Conservation (phyloP, 2,329 filamentous ascomycete genomes). For the Venturia pyrina region DNA sequence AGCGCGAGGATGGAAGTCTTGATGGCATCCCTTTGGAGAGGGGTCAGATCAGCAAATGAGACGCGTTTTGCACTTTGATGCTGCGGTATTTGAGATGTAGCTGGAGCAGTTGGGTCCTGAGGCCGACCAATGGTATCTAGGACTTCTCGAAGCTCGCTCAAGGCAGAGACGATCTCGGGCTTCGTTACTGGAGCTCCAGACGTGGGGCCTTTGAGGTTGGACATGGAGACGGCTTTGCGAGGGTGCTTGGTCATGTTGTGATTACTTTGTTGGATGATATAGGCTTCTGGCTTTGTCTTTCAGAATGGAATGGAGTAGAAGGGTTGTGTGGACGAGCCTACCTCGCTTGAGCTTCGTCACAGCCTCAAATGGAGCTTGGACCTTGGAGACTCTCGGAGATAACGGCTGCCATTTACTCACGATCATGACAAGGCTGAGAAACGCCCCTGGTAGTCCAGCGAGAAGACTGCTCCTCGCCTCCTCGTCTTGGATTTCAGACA, state of each 20-base stretch:
- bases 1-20: slow-evolving; percentile 4
- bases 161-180: background rate
- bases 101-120: background rate
- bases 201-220: background rate
- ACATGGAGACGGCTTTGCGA: slow-evolving; percentile 10
- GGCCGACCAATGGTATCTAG: slow-evolving; percentile 4
- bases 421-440: background rate
- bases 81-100: background rate
- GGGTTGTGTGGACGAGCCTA: background rate
- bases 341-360: no score
- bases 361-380: background rate
- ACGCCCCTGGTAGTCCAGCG: background rate
- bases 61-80: slow-evolving; percentile 4
- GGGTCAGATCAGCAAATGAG: background rate
- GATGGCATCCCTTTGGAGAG: background rate
- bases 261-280: background rate
- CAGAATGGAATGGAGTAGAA: background rate
- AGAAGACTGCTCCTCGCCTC: no score
- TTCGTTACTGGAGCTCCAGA: background rate
- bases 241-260: slow-evolving; percentile 10
- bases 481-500: no score
- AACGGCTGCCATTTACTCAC: background rate
- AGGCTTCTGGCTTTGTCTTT: background rate
- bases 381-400: background rate
- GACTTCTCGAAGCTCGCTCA: slow-evolving; percentile 2